Conservation (phyloP, 2,329 filamentous ascomycete species). For the Zymoseptoria tritici region DNA sequence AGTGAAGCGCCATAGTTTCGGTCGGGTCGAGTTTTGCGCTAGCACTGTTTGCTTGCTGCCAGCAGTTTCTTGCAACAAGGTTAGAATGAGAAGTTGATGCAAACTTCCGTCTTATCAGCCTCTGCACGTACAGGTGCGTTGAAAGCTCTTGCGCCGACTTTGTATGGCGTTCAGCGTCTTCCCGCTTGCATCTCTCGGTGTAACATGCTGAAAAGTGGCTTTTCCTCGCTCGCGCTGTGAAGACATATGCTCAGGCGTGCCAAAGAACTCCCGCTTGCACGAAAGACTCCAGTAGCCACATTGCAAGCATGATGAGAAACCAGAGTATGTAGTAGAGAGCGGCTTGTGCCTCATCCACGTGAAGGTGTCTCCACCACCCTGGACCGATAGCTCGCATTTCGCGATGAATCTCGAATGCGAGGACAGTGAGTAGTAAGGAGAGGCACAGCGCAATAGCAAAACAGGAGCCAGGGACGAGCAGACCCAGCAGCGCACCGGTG, state of each 20-base stretch:
- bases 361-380: background rate
- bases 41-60: too few relatives aligned
- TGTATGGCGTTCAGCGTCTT: too few relatives aligned
- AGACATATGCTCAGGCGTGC: background rate
- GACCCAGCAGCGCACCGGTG: background rate
- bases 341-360: background rate
- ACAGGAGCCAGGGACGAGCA: background rate
- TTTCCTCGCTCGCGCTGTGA: background rate
- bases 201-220: background rate
- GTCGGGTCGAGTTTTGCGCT: too few relatives aligned
- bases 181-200: background rate
- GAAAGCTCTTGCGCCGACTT: too few relatives aligned
- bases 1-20: too few relatives aligned
- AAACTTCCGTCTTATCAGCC: too few relatives aligned
- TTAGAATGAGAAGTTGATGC: too few relatives aligned
- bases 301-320: background rate
- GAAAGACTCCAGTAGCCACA: background rate
- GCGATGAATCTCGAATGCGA: background rate
- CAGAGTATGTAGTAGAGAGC: background rate
- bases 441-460: background rate
- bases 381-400: background rate
- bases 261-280: background rate
- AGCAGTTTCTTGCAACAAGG: too few relatives aligned
- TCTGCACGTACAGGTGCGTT: too few relatives aligned
- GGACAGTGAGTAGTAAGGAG: background rate